Base-by-base conservation (phyloP, 129 eudicot species). In the Sambucus nigra region DNA sequence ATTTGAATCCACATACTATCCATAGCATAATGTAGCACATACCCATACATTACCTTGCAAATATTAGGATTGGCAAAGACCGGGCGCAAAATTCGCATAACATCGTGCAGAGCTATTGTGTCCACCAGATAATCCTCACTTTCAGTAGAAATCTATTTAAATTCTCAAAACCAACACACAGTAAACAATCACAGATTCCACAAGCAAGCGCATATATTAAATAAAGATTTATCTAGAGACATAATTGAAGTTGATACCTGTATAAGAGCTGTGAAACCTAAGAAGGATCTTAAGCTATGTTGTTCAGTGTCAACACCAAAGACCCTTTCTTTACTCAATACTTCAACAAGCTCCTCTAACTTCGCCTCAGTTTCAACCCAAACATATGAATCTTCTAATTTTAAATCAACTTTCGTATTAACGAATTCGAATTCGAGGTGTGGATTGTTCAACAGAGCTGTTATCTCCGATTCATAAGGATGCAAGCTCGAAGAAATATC, bases 301-400 rank as follows among this genome's bases (percentile, higher is more conserved):
- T 88, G 97, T 73, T 88, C 97, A 3, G 94, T 88, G 71, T 88
- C 97, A 48, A 88, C 97, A 13, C 68, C 92, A 73, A 88, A 78
- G 25, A 80, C 88, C 60, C 52, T 78, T 67, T 80, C 85, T 41
- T 78, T 66, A 59, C 78, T 75, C 78, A 88, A 84, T 12, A 65
- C 73, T 51, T 78, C 81, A 10, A 59, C 94, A 21, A 88, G 87
- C 57, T 77, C 80, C 51, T 58, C 45, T 42, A 88, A 39, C 66
- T 88, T 76, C 3, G 69, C 21, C 60, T 88, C 92, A 10, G 77
- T 64, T 22, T 88, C 97, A 31, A 88, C 76, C 94, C 92, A 84
- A 22, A 80, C 72, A 60, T 72, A 69, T 9, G 52, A 52, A 48
- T 68, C 77, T 5, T 25, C 63, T 83, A 77, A 63, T 32, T 64